phyloP scores from a whole-genome alignment of 1,284 basidiomycete species.

The Amylostereum areolatum region DNA sequence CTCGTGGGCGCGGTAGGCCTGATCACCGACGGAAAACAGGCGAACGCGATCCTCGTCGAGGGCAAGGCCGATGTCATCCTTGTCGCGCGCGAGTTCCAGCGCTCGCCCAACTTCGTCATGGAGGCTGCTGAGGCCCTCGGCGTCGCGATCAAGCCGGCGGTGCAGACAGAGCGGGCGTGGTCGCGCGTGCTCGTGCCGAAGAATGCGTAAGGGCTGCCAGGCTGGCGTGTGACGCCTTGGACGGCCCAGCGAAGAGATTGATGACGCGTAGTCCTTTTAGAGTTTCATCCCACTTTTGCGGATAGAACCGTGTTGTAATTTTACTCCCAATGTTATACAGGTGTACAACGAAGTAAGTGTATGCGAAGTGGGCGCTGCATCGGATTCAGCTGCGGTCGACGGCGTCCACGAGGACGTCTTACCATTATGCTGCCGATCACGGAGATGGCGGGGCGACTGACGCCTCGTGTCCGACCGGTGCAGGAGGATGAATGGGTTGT shows the following conservation, averaged over 20 bases:
- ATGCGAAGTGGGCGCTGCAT: no score
- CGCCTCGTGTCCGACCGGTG: no score
- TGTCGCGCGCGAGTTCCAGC: constrained; percentile 60
- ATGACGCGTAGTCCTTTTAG: no score
- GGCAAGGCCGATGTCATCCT: constrained; percentile 68
- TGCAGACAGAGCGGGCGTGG: constrained; percentile 65
- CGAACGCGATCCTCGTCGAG: constrained; percentile 59
- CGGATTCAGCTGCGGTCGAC: no score
- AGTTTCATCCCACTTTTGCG: no score
- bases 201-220: neutral
- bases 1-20: constrained; percentile 67
- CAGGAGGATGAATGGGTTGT: no score
- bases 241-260: neutral
- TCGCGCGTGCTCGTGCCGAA: constrained; percentile 33
- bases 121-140: constrained; percentile 51
- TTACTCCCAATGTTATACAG: no score
- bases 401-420: no score
- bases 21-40: constrained; percentile 60
- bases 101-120: constrained; percentile 53
- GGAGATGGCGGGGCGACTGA: no score
- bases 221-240: neutral
- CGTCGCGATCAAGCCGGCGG: constrained; percentile 53
- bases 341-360: no score
- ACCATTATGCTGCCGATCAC: no score
- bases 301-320: no score